Evolutionary conservation across 257 asterid species (phyloP).

Genomic region (Solanum pennellii): DNA sequence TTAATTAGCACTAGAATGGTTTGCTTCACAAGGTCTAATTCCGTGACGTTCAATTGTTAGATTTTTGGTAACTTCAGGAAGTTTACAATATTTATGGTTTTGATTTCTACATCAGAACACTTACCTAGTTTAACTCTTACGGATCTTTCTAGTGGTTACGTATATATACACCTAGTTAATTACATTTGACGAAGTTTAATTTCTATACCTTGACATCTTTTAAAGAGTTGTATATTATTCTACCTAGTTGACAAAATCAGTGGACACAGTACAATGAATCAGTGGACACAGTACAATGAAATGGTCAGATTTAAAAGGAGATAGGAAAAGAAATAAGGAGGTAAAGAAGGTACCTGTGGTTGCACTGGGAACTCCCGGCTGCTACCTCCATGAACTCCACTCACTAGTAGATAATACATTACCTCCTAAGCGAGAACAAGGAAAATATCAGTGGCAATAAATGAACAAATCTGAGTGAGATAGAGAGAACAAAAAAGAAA

Average conservation of each 20-base stretch:
- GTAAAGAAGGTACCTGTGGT: not conserved
- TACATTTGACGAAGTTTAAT: not conserved
- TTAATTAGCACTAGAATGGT: not conserved
- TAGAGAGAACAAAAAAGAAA: not conserved
- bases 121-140: not conserved
- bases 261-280: not conserved
- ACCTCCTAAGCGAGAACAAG: too few species aligned
- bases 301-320: not conserved
- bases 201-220: not conserved
- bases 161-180: not conserved
- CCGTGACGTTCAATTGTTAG: not conserved
- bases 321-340: not conserved
- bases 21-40: not conserved
- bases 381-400: too few species aligned
- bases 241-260: not conserved
- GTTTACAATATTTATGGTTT: not conserved
- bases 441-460: not conserved
- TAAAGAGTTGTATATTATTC: not conserved
- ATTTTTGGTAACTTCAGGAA: not conserved
- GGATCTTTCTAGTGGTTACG: not conserved
- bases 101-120: not conserved
- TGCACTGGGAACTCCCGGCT: not conserved
- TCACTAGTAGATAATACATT: too few species aligned
- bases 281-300: not conserved
- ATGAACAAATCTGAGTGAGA: not conserved